phyloP scores from a whole-genome alignment of 106 monocot genomes.

The Hemerocallis citrina region DNA sequence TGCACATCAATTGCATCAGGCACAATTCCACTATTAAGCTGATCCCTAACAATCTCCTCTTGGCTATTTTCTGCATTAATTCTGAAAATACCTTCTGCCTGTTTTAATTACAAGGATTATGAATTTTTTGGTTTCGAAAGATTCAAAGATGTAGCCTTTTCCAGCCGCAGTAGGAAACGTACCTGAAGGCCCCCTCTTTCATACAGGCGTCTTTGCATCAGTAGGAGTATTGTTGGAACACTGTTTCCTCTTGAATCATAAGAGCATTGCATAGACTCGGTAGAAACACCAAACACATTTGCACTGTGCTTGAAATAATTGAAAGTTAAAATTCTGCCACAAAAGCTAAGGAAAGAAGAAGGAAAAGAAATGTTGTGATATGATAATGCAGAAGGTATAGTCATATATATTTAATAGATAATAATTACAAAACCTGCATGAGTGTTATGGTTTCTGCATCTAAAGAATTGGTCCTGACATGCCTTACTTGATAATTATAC shows the following conservation, averaged over 20 bases:
- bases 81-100: conserved; percentile 63
- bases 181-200: conserved; percentile 56
- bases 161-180: conserved; percentile 7
- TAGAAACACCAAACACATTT: conserved; percentile 64
- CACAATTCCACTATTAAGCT: conserved; percentile 45
- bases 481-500: too few relatives aligned
- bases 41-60: conserved; percentile 48
- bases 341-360: too few relatives aligned
- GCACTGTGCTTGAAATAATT: conserved; percentile 28
- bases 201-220: conserved; percentile 57
- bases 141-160: neutral
- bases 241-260: conserved; percentile 68
- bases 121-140: neutral
- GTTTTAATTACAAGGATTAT: conserved; percentile 1
- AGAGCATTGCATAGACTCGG: conserved; percentile 67
- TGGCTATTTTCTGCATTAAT: conserved; percentile 48
- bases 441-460: neutral
- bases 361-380: neutral
- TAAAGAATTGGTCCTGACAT: neutral
- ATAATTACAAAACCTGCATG: neutral
- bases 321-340: neutral
- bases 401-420: neutral
- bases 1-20: conserved; percentile 50
- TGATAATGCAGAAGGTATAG: neutral
- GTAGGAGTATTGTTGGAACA: conserved; percentile 60